phyloP scores from a whole-genome alignment of 306 rosid genomes.

The Coriaria nepalensis region DNA sequence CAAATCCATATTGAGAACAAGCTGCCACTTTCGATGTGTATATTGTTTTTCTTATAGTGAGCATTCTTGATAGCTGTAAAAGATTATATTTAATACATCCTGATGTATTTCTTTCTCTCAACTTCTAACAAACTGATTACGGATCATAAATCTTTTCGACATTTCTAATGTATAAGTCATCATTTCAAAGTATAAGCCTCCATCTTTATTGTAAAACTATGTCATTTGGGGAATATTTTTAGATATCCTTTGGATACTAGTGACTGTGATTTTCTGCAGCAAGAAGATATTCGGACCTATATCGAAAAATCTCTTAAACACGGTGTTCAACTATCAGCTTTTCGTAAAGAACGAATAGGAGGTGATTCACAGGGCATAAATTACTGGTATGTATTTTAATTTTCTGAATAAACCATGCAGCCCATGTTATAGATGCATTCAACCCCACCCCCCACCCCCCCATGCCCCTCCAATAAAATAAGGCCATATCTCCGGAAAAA shows the following conservation, averaged over 20 bases:
- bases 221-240: background rate
- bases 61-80: no score
- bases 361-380: slow-evolving; percentile 90
- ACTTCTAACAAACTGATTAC: no score
- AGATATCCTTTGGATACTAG: background rate
- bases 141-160: no score
- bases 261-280: slow-evolving; percentile 43
- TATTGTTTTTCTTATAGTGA: background rate
- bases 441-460: no score
- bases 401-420: background rate
- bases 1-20: no score
- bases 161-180: no score
- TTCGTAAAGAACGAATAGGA: slow-evolving; percentile 96
- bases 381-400: slow-evolving; percentile 50
- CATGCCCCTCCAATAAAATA: no score
- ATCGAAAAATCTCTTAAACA: slow-evolving; percentile 85
- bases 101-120: no score
- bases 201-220: background rate
- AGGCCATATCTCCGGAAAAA: no score
- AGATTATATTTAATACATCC: no score
- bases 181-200: background rate
- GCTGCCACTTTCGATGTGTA: background rate
- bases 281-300: slow-evolving; percentile 84
- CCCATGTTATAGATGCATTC: background rate
- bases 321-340: slow-evolving; percentile 69